Evolutionary conservation across 192 early-diverging fungal species (phyloP), one percentile per base, ranked within the genome.

Genomic region (Gryganskiella cystojenkinii): DNA sequence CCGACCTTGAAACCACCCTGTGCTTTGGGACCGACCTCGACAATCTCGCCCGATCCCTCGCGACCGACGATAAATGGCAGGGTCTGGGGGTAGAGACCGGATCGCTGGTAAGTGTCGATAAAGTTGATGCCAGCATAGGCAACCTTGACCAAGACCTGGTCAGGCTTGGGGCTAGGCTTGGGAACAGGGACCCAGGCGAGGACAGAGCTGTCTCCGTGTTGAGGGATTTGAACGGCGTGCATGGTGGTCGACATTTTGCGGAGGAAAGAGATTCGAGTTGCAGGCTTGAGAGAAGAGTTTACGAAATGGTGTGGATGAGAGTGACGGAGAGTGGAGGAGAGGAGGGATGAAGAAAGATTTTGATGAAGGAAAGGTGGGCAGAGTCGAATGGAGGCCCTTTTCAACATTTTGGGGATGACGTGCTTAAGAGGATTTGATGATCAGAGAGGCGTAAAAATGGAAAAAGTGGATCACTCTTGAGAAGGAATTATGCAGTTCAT

Each of bases 41-140:
- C 88, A 17, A 97, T 90, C 46, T 90, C 81, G 45, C 94, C 95
- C 0, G 92, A 78, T 5, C 81, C 95, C 81, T 97, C 96, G 34
- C 90, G 82, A 40, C 95, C 95, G 28, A 90, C 81, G 47, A 87
- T 81, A 27, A 83, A 84, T 2, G 92, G 93, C 3, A 90, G 64
- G 3, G 83, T 37, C 6, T 86, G 40, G 28, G 81, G 82, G 73
- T 94, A 95, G 2, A 92, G 74, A 35, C 95, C 95, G 15, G 83
- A 82, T 57, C 95, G 90, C 54, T 92, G 92, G 79, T 95, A 95
- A 1, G 90, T 96, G 76, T 97, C 96, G 60, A 96, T 94, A 47
- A 89, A 94, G 82, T 96, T 97, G 40, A 97, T 86, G 2, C 95
- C 95, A 9, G 88, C 82, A 59, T 79, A 90, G 7, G 81, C 67